phyloP scores from a whole-genome alignment of 768 basidiomycete species.

The Hericium erinaceus region DNA sequence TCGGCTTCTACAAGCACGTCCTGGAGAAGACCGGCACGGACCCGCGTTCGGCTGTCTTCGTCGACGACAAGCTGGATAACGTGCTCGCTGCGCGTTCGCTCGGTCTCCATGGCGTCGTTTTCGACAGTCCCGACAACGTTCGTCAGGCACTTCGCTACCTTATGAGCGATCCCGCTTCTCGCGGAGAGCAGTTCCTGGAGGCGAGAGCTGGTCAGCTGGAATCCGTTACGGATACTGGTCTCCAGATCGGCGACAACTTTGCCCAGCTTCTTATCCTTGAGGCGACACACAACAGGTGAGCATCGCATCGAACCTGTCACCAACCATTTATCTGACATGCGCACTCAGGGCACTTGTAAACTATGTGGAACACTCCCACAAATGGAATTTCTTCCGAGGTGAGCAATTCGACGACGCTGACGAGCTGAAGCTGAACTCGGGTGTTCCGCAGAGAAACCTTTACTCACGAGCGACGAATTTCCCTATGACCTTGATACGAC shows the following conservation, averaged over 20 bases:
- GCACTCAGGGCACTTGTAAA: conserved; percentile 32
- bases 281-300: conserved; percentile 35
- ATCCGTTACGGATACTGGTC: conserved; percentile 36
- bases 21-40: conserved; percentile 34
- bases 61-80: conserved; percentile 54
- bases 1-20: conserved; percentile 44
- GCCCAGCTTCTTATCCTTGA: conserved; percentile 52
- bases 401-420: conserved; percentile 29
- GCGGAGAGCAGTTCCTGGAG: conserved; percentile 34
- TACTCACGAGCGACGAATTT: conserved; percentile 38
- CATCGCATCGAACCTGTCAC: not conserved
- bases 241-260: conserved; percentile 42
- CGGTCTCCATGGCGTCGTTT: conserved; percentile 46
- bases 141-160: conserved; percentile 38
- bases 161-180: conserved; percentile 34
- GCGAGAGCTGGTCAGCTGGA: conserved; percentile 30
- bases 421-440: conserved; percentile 14
- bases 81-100: conserved; percentile 48
- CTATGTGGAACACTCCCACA: conserved; percentile 27
- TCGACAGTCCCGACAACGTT: conserved; percentile 32
- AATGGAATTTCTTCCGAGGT: conserved; percentile 51
- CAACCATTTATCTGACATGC: not conserved
- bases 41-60: conserved; percentile 39
- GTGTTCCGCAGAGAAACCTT: conserved; percentile 13
- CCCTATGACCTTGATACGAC: conserved; percentile 53